phyloP scores from a whole-genome alignment of 192 early-diverging fungal species.

The Thamnidium elegans region DNA sequence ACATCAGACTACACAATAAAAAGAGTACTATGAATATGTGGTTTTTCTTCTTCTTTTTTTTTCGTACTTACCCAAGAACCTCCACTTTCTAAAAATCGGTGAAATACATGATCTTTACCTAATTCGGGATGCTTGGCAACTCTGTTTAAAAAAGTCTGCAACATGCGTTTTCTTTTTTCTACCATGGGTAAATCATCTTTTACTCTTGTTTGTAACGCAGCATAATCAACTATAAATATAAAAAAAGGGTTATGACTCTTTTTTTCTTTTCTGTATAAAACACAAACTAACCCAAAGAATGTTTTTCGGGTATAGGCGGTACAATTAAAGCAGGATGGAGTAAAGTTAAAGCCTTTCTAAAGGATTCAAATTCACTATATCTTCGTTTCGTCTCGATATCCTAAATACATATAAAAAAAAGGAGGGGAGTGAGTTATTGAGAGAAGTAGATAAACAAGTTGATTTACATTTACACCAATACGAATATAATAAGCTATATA shows the following conservation, averaged over 20 bases:
- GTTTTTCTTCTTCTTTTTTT: not conserved
- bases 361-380: constrained; percentile 96
- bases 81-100: constrained; percentile 84
- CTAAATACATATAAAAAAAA: constrained; percentile 27
- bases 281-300: constrained; percentile 66
- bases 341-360: constrained; percentile 71
- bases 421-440: not conserved
- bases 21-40: not conserved
- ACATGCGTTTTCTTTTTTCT: constrained; percentile 86
- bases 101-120: constrained; percentile 84
- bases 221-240: constrained; percentile 51
- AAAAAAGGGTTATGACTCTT: not conserved
- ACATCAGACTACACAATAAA: constrained; percentile 54
- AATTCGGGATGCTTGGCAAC: constrained; percentile 86
- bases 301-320: constrained; percentile 97
- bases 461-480: constrained; percentile 40
- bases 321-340: constrained; percentile 87
- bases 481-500: constrained; percentile 56
- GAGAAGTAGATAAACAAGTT: not conserved
- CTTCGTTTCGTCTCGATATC: constrained; percentile 75
- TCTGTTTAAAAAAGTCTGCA: constrained; percentile 93
- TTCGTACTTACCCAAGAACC: constrained; percentile 60
- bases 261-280: too few relatives aligned
- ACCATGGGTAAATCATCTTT: constrained; percentile 89
- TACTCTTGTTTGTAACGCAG: constrained; percentile 78